Evolutionary conservation across 106 monocot species (phyloP).

Genomic region (Dactylorhiza incarnata): DNA sequence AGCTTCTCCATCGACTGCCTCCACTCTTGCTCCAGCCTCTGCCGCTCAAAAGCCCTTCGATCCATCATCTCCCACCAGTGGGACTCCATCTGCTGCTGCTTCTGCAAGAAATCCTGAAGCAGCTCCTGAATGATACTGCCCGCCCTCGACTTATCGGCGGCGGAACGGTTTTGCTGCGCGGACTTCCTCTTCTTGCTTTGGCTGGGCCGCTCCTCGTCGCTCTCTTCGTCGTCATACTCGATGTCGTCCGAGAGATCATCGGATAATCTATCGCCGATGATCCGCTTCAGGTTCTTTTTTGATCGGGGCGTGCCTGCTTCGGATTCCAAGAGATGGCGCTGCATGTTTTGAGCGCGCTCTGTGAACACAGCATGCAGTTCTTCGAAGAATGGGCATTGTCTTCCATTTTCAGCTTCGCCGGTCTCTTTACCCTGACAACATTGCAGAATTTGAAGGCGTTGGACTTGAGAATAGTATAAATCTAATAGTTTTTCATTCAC

Average conservation of each 20-base stretch:
- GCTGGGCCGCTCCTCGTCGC: constrained; percentile 34
- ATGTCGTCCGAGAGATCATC: constrained; percentile 56
- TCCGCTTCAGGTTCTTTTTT: constrained; percentile 71
- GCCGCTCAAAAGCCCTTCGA: constrained; percentile 54
- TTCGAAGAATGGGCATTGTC: constrained; percentile 90
- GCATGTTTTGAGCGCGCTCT: constrained; percentile 75
- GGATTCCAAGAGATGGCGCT: constrained; percentile 64
- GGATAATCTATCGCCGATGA: constrained; percentile 38
- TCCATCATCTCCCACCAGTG: constrained; percentile 79
- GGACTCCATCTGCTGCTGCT: constrained; percentile 74
- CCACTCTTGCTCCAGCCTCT: constrained; percentile 74
- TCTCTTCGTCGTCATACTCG: constrained; percentile 49
- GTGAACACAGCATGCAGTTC: constrained; percentile 81
- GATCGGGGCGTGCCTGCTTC: constrained; percentile 32
- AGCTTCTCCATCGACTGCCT: constrained; percentile 86
- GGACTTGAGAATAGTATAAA: not conserved
- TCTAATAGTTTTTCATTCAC: not conserved
- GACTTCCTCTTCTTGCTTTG: constrained; percentile 47
- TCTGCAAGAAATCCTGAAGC: constrained; percentile 72
- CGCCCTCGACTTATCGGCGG: constrained; percentile 26
- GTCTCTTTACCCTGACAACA: constrained; percentile 70
- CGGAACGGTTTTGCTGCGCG: constrained; percentile 16
- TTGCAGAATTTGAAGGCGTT: not conserved
- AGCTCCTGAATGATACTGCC: constrained; percentile 34
- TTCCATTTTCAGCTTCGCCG: constrained; percentile 69